These are phyloP conservation scores for Gossypium raimondii DNA, from an alignment of 345 rosid species.

Conservation along the genomic window DNA sequence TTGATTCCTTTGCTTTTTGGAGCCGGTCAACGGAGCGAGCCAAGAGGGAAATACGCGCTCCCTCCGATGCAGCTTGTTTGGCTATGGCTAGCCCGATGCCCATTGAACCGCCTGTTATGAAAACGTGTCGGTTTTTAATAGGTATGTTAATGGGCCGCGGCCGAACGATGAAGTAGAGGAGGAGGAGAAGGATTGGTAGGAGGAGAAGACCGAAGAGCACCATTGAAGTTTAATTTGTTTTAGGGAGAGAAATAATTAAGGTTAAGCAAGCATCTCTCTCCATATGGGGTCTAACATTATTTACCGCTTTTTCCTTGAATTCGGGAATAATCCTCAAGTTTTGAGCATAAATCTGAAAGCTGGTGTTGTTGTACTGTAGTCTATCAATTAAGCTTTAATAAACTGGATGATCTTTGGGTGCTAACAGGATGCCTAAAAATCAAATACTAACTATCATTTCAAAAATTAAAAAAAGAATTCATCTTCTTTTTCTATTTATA, in stretches of 20 bases:
- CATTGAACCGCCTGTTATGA: background rate
- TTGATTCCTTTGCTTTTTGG: background rate
- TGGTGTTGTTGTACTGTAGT: no score
- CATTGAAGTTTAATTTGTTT: background rate
- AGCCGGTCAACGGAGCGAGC: background rate
- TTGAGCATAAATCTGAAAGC: no score
- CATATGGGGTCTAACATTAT: no score
- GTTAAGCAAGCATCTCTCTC: background rate
- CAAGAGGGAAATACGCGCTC: background rate
- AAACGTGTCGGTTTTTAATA: background rate
- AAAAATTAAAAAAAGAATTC: no score
- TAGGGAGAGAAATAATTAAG: background rate
- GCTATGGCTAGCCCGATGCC: background rate
- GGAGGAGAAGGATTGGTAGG: background rate
- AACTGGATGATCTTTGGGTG: no score
- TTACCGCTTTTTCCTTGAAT: no score
- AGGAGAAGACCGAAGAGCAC: background rate
- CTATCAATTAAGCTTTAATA: no score
- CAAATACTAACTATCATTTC: no score
- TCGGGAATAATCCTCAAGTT: no score
- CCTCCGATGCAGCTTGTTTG: background rate
- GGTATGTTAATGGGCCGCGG: background rate
- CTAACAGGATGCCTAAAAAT: no score
- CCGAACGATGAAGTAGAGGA: background rate
- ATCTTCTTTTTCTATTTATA: no score